A percentile compares a stretch with the other conserved stretches of the same genome.
These are phyloP conservation scores for Akanthomyces muscarius DNA, from an alignment of 2,329 filamentous ascomycete genomes.

Conservation along the genomic window DNA sequence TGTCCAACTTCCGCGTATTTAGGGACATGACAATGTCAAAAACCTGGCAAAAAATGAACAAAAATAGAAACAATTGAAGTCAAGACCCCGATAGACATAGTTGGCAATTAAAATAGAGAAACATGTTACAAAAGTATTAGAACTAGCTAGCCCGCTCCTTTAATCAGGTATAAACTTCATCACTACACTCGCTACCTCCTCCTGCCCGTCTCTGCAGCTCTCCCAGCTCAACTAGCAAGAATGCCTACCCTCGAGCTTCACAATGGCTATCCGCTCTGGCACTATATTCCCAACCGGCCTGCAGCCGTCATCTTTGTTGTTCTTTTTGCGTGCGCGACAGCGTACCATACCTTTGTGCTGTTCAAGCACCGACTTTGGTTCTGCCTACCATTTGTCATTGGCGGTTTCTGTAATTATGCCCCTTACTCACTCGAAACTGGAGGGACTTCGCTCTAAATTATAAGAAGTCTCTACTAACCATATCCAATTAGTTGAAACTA, in stretches of 20 bases:
- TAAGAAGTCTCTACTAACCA: neutral
- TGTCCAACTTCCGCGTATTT: neutral
- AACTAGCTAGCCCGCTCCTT: neutral
- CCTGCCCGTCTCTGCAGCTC: too few species aligned
- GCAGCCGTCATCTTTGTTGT: slow-evolving; percentile 43
- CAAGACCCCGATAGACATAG: neutral
- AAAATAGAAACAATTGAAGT: neutral
- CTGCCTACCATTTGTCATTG: slow-evolving; percentile 43
- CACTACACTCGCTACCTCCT: neutral
- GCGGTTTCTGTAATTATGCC: slow-evolving; percentile 39
- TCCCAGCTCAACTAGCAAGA: slow-evolving; percentile 15
- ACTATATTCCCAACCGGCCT: slow-evolving; percentile 38
- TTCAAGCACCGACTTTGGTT: slow-evolving; percentile 45
- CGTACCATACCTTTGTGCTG: slow-evolving; percentile 39
- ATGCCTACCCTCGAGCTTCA: slow-evolving; percentile 24
- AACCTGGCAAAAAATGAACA: neutral
- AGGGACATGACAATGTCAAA: neutral
- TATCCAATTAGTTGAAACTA: slow-evolving; percentile 28
- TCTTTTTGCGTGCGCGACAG: slow-evolving; percentile 40
- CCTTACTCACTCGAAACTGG: too few species aligned
- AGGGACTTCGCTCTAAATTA: too few species aligned
- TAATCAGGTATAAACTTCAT: neutral
- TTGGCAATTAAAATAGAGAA: too few species aligned
- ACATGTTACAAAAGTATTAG: neutral
- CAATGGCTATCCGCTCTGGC: slow-evolving; percentile 25